Evolutionary conservation across 75 land plant species (phyloP), one percentile per base, ranked within the genome.

Genomic region (Pinus albicaulis): DNA sequence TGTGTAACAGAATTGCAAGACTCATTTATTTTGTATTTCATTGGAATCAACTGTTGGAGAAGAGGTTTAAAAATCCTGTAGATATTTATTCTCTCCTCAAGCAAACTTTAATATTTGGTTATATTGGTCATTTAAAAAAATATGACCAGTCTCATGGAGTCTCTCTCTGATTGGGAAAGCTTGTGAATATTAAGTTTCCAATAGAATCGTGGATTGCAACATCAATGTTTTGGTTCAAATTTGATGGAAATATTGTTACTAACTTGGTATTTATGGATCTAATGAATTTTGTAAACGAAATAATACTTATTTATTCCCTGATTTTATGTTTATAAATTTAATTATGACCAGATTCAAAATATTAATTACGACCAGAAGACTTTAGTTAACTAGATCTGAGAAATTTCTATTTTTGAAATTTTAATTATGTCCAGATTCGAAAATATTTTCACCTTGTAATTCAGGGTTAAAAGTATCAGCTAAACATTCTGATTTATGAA

Each of bases 151-250:
- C 52, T 38, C 71, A 68, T 68, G 52, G n/a, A 68, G 71, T 52
- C 52, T 68, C 48, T 34, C 41, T n/a, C 71, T 20, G 71, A 68
- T 41, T 38, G 52, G 48, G 48, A 68, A 38, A 68, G 38, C 38
- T 10, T 68, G 71, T 68, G 71, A 68, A 68, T 68, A 68, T 68
- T 8, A 31, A 68, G 34, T 41, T 15, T 68, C 48, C 20, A n/a
- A 36, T 19, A 36, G 52, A 34, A 68, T 38, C 20, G 71, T 44
- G 38, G 52, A n/a, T 25, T 5, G 52, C 71, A 68, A 20, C 71
- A 38, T 44, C 71, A 38, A 11, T 68, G 52, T 41, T 38, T 64
- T 64, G 68, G 31, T 41, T 68, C 22, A 68, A 38, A 68, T 31
- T 36, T 7, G 20, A 36, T 41, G 11, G 48, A 22, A 38, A 7